phyloP scores from a whole-genome alignment of 345 rosid genomes.

The Lumnitzera racemosa region DNA sequence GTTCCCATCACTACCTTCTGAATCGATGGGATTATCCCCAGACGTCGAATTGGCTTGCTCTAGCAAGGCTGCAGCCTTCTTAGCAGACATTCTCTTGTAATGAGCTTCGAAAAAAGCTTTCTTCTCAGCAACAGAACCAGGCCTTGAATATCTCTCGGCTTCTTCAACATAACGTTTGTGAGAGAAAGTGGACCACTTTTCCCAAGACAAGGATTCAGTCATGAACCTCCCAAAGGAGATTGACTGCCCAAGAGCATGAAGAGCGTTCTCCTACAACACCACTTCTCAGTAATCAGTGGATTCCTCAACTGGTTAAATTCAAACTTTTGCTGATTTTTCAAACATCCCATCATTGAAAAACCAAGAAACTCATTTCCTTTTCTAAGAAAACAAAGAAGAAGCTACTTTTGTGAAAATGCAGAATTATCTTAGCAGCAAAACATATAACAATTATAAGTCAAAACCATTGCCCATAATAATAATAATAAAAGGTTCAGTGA shows the following conservation, averaged over 20 bases:
- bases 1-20: constrained; percentile 10
- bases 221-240: constrained; percentile 85
- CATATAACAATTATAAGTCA: too few species aligned
- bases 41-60: constrained; percentile 39
- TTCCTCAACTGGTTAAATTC: background rate
- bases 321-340: too few species aligned
- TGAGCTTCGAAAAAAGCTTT: constrained; percentile 21
- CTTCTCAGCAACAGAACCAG: constrained; percentile 16
- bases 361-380: too few species aligned
- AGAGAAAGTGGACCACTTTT: constrained; percentile 33
- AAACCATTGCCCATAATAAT: too few species aligned
- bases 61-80: constrained; percentile 53
- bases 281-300: background rate
- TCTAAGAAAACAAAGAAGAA: too few species aligned
- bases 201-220: constrained; percentile 89
- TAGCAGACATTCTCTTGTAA: constrained; percentile 15
- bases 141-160: constrained; percentile 15
- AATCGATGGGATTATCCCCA: constrained; percentile 9
- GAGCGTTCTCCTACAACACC: constrained; percentile 54
- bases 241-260: constrained; percentile 64
- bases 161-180: constrained; percentile 17
- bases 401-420: too few species aligned
- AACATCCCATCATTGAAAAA: too few species aligned
- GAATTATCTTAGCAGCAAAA: too few species aligned
- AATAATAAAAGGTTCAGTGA: too few species aligned